phyloP scores from a whole-genome alignment of 2,329 filamentous ascomycete genomes.

The Rhynchosporium secalis region DNA sequence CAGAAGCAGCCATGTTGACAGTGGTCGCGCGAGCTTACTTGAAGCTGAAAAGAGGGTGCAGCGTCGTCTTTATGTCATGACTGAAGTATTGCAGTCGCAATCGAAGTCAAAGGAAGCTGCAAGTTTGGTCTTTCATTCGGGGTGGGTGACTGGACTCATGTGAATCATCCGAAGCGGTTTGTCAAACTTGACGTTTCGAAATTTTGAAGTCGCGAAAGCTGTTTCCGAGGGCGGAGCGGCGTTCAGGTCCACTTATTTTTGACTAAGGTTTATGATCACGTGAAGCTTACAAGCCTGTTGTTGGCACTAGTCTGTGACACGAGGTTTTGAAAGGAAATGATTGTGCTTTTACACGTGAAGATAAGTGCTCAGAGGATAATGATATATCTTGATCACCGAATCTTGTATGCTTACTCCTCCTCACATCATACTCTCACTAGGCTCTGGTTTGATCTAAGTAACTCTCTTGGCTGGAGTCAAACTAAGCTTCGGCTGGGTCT shows the following conservation, averaged over 20 bases:
- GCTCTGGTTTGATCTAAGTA: too few species aligned
- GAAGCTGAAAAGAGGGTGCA: slow-evolving; percentile 1
- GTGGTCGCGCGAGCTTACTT: slow-evolving; percentile 10
- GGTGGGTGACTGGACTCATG: neutral
- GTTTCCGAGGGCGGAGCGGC: neutral
- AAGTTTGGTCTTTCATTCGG: neutral
- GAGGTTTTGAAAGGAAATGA: too few species aligned
- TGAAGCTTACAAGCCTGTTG: neutral
- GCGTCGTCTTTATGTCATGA: slow-evolving; percentile 17
- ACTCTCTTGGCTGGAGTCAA: neutral
- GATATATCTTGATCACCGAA: too few species aligned
- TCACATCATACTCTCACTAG: too few species aligned
- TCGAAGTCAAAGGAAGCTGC: neutral
- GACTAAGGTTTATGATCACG: neutral
- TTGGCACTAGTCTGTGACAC: neutral
- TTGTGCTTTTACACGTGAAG: too few species aligned
- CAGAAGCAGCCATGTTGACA: slow-evolving; percentile 35
- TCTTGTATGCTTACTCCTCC: too few species aligned
- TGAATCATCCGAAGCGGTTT: neutral
- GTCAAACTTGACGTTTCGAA: neutral
- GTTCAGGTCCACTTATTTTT: neutral
- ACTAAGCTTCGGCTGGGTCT: slow-evolving; percentile 6
- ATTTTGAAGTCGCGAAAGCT: neutral
- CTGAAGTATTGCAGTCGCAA: slow-evolving; percentile 2
- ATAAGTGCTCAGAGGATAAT: too few species aligned